A percentile compares a stretch with the other conserved stretches of the same genome.
Evolutionary conservation across 495 filamentous ascomycete species (phyloP).

Genomic region (Neurospora sp.): DNA sequence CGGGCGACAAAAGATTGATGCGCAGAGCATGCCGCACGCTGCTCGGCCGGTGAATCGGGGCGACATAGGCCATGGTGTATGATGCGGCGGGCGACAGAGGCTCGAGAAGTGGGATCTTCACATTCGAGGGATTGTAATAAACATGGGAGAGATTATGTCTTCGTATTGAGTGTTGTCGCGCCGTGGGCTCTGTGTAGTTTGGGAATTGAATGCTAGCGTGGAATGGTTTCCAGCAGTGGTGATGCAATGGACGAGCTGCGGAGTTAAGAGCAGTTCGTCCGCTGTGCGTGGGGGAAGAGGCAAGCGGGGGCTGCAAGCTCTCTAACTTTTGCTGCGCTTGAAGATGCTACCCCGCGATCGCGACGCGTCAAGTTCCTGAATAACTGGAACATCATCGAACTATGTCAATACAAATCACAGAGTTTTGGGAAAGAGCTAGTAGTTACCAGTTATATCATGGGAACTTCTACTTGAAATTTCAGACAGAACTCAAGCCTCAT

Average conservation of each 20-base stretch:
- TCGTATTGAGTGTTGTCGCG: background rate
- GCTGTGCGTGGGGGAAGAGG: background rate
- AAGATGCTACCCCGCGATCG: background rate
- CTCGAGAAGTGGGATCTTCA: background rate
- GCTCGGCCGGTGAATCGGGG: conserved; percentile 84
- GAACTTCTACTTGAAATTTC: background rate
- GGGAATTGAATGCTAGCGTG: background rate
- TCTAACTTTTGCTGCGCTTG: background rate
- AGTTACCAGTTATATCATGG: background rate
- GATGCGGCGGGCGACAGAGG: conserved; percentile 1
- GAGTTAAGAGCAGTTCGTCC: background rate
- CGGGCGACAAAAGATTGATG: conserved; percentile 58
- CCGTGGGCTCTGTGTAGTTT: background rate
- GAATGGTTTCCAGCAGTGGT: background rate
- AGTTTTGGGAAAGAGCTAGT: background rate
- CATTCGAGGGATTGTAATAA: conserved; percentile 4
- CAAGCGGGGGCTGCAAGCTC: background rate
- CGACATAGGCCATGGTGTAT: conserved; percentile 76
- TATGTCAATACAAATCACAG: background rate
- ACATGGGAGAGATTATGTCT: background rate
- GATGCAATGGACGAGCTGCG: background rate
- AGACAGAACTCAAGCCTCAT: background rate
- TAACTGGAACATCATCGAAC: background rate
- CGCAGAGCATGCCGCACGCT: conserved; percentile 83
- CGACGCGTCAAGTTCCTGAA: background rate